phyloP scores from a whole-genome alignment of 202 grass and related monocot genomes.

The Zizania palustris region DNA sequence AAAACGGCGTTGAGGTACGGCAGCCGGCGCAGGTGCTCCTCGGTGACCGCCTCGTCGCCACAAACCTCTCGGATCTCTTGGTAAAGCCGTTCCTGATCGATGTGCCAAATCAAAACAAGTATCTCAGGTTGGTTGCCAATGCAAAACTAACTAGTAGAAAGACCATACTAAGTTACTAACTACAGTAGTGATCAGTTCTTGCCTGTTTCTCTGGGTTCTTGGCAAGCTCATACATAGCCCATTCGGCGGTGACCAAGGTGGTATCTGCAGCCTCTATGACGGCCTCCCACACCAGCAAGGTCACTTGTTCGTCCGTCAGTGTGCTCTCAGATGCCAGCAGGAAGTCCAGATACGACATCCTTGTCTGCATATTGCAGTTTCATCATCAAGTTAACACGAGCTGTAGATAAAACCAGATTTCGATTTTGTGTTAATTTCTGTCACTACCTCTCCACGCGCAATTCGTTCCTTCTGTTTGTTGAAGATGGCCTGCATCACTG shows the following conservation, averaged over 20 bases:
- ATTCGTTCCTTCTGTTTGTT: constrained; percentile 64
- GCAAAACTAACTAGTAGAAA: background rate
- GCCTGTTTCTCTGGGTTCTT: constrained; percentile 73
- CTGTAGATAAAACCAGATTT: background rate
- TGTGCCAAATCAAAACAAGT: background rate
- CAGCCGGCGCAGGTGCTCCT: constrained; percentile 67
- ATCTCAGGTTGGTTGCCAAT: background rate
- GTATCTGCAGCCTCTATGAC: constrained; percentile 89
- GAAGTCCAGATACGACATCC: constrained; percentile 68
- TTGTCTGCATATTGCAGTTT: constrained; percentile 45
- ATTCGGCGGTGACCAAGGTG: constrained; percentile 72
- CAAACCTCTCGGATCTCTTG: constrained; percentile 68
- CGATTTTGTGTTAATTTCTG: background rate
- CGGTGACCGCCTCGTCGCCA: constrained; percentile 45
- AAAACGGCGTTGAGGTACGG: constrained; percentile 73
- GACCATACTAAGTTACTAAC: too few species aligned
- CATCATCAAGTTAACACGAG: background rate
- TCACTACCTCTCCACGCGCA: constrained; percentile 1
- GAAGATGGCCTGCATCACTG: constrained; percentile 65
- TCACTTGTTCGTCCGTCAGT: constrained; percentile 71
- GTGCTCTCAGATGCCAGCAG: constrained; percentile 55
- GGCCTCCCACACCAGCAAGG: constrained; percentile 70
- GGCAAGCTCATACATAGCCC: constrained; percentile 87
- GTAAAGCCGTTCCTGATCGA: constrained; percentile 62
- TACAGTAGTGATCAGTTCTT: background rate